Conservation (phyloP, 257 asterid species). For the Gentiana dahurica region DNA sequence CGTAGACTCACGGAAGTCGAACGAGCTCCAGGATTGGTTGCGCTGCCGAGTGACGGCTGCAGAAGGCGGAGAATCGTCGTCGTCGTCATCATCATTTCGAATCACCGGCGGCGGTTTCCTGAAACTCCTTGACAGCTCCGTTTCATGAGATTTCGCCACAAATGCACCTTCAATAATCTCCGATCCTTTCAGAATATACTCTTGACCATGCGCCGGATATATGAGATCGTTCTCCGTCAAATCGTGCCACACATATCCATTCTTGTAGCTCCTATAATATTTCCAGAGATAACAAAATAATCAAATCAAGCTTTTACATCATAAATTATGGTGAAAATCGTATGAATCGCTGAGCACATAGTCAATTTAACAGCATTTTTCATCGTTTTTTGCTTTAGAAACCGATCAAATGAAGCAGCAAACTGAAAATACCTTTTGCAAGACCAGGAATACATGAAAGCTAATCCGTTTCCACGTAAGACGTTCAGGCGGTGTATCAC, state of each 20-base stretch:
- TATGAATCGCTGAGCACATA: too few species aligned
- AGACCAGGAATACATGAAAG: constrained; percentile 78
- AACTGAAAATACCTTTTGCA: constrained; percentile 36
- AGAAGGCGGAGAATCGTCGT: constrained; percentile 9
- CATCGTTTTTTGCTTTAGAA: neutral
- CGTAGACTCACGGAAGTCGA: constrained; percentile 40
- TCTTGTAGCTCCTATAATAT: constrained; percentile 61
- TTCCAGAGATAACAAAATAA: neutral
- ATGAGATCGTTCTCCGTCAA: constrained; percentile 69
- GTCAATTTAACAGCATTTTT: too few species aligned
- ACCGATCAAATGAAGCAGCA: neutral
- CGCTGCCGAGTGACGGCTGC: constrained; percentile 31
- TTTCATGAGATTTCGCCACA: constrained; percentile 15
- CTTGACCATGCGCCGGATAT: constrained; percentile 70
- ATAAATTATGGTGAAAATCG: too few species aligned
- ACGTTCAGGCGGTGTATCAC: constrained; percentile 59
- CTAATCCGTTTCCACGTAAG: constrained; percentile 81
- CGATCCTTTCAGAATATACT: constrained; percentile 87
- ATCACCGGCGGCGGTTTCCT: constrained; percentile 17
- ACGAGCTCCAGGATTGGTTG: constrained; percentile 77
- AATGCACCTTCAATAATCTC: constrained; percentile 30
- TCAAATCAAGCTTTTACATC: neutral
- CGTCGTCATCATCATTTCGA: constrained; percentile 3
- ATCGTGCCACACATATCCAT: constrained; percentile 93
- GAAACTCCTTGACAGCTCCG: constrained; percentile 9